phyloP scores from a whole-genome alignment of 2,329 filamentous ascomycete genomes.

The Epicoccum sorghinum region DNA sequence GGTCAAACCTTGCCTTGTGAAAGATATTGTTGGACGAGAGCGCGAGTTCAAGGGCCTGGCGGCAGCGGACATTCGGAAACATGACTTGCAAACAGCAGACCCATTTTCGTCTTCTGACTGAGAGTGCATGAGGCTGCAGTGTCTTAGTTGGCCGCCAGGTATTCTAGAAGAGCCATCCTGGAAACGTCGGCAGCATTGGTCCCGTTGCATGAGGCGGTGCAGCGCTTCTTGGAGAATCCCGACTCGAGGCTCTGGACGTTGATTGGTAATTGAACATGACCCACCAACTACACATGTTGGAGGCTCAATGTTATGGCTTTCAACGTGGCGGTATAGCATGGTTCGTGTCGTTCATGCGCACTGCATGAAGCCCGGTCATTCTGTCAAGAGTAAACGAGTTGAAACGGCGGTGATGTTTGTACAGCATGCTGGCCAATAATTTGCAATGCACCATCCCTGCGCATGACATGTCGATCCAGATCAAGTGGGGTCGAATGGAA shows the following conservation, averaged over 20 bases:
- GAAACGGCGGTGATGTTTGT: constrained; percentile 36
- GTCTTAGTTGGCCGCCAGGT: constrained; percentile 21
- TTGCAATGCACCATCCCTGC: constrained; percentile 17
- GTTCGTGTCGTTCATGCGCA: constrained; percentile 25
- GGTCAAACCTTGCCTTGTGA: constrained; percentile 19
- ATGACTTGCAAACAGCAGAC: constrained; percentile 21
- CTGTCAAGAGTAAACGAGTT: constrained; percentile 30
- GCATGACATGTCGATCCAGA: constrained; percentile 31
- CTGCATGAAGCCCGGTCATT: constrained; percentile 23
- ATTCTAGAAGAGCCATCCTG: constrained; percentile 29
- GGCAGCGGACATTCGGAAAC: constrained; percentile 26
- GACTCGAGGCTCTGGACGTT: constrained; percentile 19
- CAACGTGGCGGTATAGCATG: constrained; percentile 16
- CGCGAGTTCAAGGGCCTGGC: constrained; percentile 17
- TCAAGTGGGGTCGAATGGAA: constrained; percentile 20
- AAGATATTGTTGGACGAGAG: constrained; percentile 18
- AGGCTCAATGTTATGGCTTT: constrained; percentile 5
- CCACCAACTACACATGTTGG: constrained; percentile 11
- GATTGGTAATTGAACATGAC: constrained; percentile 22
- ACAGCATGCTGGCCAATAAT: constrained; percentile 21
- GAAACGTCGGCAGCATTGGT: constrained; percentile 20
- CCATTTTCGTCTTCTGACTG: constrained; percentile 22
- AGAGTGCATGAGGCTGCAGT: constrained; percentile 20
- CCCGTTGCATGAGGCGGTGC: constrained; percentile 35
- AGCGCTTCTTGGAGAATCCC: constrained; percentile 35